These are phyloP conservation scores for Calonectria pseudoreteaudii DNA, from an alignment of 2,329 filamentous ascomycete genomes.

Conservation along the genomic window DNA sequence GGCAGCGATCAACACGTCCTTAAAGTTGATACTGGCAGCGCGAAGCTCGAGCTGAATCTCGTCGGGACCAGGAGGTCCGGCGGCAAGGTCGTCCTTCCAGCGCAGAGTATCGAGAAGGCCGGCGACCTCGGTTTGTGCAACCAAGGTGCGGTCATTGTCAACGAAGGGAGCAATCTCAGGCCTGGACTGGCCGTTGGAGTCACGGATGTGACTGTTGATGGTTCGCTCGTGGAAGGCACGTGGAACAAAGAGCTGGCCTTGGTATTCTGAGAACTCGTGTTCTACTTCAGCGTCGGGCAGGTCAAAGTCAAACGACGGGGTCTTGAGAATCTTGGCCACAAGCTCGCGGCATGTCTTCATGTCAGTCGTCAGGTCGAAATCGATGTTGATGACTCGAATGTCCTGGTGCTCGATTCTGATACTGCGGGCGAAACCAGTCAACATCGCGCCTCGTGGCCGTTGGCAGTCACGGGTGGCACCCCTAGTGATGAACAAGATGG, in stretches of 20 bases:
- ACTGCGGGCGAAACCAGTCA: constrained; percentile 15
- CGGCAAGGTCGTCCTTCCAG: constrained; percentile 14
- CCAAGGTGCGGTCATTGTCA: constrained; percentile 10
- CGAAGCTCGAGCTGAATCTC: constrained; percentile 13
- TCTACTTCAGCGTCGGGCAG: constrained; percentile 5
- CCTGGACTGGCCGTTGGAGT: constrained; percentile 11
- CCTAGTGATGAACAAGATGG: constrained; percentile 11
- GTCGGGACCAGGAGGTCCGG: constrained; percentile 11
- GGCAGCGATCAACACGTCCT: constrained; percentile 8
- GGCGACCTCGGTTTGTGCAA: constrained; percentile 11
- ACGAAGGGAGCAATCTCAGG: constrained; percentile 8
- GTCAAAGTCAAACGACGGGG: constrained; percentile 13
- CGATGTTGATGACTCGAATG: constrained; percentile 13
- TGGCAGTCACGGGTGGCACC: constrained; percentile 10
- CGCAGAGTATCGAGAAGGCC: constrained; percentile 15
- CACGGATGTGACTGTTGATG: constrained; percentile 2
- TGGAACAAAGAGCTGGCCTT: constrained; percentile 9
- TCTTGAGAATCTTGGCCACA: constrained; percentile 12
- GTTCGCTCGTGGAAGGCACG: constrained; percentile 12
- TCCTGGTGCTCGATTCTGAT: constrained; percentile 18
- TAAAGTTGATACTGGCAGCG: constrained; percentile 17
- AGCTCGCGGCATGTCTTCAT: background rate
- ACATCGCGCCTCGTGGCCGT: constrained; percentile 11
- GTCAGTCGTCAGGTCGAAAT: constrained; percentile 8
- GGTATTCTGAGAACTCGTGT: constrained; percentile 13